These are phyloP conservation scores for Dendrostoma leiphaemia DNA, from an alignment of 2,329 filamentous ascomycete genomes.

Conservation along the genomic window DNA sequence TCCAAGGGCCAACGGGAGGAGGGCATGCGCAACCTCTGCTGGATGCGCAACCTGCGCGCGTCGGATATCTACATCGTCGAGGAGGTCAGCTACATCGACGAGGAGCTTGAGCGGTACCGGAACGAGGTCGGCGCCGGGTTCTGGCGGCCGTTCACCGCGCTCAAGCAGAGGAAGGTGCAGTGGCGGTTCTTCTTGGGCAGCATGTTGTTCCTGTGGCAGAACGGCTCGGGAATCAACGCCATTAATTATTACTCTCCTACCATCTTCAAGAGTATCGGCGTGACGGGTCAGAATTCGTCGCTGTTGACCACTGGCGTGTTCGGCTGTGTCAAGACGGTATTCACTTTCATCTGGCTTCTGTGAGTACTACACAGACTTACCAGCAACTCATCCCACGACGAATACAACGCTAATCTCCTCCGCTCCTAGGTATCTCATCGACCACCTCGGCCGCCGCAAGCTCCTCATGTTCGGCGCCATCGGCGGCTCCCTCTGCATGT, in stretches of 20 bases:
- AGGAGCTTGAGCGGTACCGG: constrained; percentile 64
- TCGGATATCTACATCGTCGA: constrained; percentile 68
- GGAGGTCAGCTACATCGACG: constrained; percentile 69
- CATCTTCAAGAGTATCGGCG: constrained; percentile 57
- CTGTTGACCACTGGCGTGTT: constrained; percentile 70
- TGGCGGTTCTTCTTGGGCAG: constrained; percentile 73
- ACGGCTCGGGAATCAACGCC: constrained; percentile 73
- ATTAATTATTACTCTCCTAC: constrained; percentile 75
- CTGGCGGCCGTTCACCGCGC: constrained; percentile 67
- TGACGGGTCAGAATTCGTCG: constrained; percentile 41
- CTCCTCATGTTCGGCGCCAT: constrained; percentile 63
- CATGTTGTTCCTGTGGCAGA: constrained; percentile 77
- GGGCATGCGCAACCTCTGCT: constrained; percentile 58
- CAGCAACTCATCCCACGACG: constrained; percentile 34
- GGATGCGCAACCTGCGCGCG: constrained; percentile 58
- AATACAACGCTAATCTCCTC: neutral
- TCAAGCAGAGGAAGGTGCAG: constrained; percentile 55
- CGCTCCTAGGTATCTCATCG: constrained; percentile 54
- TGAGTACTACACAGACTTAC: constrained; percentile 59
- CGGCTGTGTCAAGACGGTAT: constrained; percentile 69
- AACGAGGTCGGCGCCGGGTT: constrained; percentile 66
- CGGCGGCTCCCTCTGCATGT: constrained; percentile 62
- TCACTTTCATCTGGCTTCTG: constrained; percentile 69
- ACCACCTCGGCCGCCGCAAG: constrained; percentile 52
- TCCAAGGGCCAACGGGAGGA: constrained; percentile 58